phyloP scores from a whole-genome alignment of 768 basidiomycete genomes.

The Sporobolomyces phaffii region DNA sequence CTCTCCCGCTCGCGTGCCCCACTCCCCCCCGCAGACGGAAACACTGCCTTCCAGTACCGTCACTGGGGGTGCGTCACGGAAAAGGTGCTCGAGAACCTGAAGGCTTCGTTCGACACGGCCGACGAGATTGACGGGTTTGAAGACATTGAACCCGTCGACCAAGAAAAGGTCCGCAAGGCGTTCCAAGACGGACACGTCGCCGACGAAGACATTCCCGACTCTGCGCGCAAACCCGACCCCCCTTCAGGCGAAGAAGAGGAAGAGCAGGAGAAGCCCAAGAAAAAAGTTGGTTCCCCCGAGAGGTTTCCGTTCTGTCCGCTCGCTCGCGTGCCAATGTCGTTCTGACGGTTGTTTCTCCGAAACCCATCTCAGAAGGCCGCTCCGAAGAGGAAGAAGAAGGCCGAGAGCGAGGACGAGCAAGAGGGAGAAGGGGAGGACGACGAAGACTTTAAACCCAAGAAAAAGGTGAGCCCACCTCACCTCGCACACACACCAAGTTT shows the following conservation, averaged over 20 bases:
- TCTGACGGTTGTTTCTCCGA: too few species aligned
- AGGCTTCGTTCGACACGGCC: conserved; percentile 55
- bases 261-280: conserved; percentile 13
- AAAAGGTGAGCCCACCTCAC: too few species aligned
- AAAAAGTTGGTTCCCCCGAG: conserved; percentile 9
- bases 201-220: conserved; percentile 61
- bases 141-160: conserved; percentile 61
- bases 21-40: not conserved
- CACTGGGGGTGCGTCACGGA: conserved; percentile 71
- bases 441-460: conserved; percentile 20
- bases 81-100: conserved; percentile 65
- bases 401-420: conserved; percentile 14
- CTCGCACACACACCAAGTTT: too few species aligned
- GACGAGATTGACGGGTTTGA: conserved; percentile 82
- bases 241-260: not conserved
- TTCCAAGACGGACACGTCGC: conserved; percentile 70
- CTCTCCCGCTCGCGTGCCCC: too few species aligned
- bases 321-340: too few species aligned
- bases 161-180: conserved; percentile 64
- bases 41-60: conserved; percentile 56
- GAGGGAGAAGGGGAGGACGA: conserved; percentile 5
- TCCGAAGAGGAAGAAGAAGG: conserved; percentile 13
- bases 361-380: too few species aligned
- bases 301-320: not conserved
- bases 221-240: conserved; percentile 31